Evolutionary conservation across 371 early-diverging fungal genomes (phyloP), one percentile per base, ranked within the genome.

Genomic region (Catenaria anguillulae): DNA sequence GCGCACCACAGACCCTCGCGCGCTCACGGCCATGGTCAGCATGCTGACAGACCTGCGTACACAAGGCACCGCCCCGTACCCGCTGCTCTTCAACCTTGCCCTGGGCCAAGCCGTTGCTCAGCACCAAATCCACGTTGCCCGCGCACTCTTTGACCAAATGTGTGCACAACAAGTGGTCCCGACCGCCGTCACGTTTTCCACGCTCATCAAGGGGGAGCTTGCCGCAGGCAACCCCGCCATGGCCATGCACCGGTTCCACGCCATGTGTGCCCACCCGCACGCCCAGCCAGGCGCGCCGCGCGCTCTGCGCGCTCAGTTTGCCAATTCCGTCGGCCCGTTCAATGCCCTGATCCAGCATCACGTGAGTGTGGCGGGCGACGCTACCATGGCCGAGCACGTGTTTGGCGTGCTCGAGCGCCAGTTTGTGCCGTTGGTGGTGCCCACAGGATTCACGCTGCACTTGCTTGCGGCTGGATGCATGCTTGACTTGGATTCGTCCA

Each of bases 171-270:
- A 31, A 15, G 42, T 36, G n/a, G 21, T 21, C 10, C 58, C 58
- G 24, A 58, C 58, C 43, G 58, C 58, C 58, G 58, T 58, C 24
- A 58, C 58, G 36, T 58, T 24, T 36, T 58, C 58, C 36, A 58
- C 58, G 36, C 58, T 58, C 17, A 58, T 58, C 43, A 58, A 58
- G 42, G 36, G 58, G 5, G 36, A 58, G 8, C 36, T 58, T 4
- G 36, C 58, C 5, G 24, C 33, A 13, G 40, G 42, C 4, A 13
- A 33, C 36, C 10, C 21, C 13, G 13, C 17, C 12, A 15, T 13
- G 21, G 58, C 58, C 24, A 21, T 15, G 31, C 15, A 8, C 19
- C 31, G 36, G 42, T 58, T 58, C 36, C 29, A 33, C 15, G 34
- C 8, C 24, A 33, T 58, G 58, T 24, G 24, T 0, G 36, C 36